Percentiles rank a stretch among this genome's conserved stretches.
These are phyloP conservation scores for Suillus sp. DNA, from an alignment of 768 basidiomycete genomes.

Conservation along the genomic window DNA sequence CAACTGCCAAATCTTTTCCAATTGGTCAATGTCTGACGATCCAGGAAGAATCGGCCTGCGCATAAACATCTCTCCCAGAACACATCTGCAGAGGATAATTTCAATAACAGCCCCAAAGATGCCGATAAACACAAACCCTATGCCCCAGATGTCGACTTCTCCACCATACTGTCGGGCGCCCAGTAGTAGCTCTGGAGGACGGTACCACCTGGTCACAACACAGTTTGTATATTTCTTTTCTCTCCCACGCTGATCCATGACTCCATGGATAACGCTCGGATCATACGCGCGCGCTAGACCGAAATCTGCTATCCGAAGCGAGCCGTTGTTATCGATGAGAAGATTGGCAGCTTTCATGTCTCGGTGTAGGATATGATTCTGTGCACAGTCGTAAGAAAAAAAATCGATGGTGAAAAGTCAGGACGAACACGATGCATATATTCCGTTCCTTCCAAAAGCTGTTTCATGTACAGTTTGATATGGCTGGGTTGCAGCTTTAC, in stretches of 20 bases:
- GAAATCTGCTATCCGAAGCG: slow-evolving; percentile 91
- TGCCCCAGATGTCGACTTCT: slow-evolving; percentile 97
- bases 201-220: slow-evolving; percentile 94
- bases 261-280: slow-evolving; percentile 43
- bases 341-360: slow-evolving; percentile 99
- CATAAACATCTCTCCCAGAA: slow-evolving; percentile 95
- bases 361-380: slow-evolving; percentile 97
- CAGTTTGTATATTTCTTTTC: slow-evolving; percentile 91
- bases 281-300: slow-evolving; percentile 89
- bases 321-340: slow-evolving; percentile 85
- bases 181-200: slow-evolving; percentile 89
- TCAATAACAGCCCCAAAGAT: neutral
- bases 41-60: slow-evolving; percentile 87
- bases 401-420: slow-evolving; percentile 6
- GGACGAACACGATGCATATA: slow-evolving; percentile 88
- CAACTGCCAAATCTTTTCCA: slow-evolving; percentile 86
- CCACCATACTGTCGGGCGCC: slow-evolving; percentile 90
- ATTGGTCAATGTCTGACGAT: slow-evolving; percentile 86
- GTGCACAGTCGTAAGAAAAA: slow-evolving; percentile 17
- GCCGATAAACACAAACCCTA: slow-evolving; percentile 76
- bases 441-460: slow-evolving; percentile 92
- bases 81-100: slow-evolving; percentile 58
- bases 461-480: slow-evolving; percentile 96
- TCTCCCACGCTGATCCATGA: slow-evolving; percentile 43
- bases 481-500: slow-evolving; percentile 81